These are phyloP conservation scores for Xerocomellus intermedius DNA, from an alignment of 768 basidiomycete species.

Conservation along the genomic window DNA sequence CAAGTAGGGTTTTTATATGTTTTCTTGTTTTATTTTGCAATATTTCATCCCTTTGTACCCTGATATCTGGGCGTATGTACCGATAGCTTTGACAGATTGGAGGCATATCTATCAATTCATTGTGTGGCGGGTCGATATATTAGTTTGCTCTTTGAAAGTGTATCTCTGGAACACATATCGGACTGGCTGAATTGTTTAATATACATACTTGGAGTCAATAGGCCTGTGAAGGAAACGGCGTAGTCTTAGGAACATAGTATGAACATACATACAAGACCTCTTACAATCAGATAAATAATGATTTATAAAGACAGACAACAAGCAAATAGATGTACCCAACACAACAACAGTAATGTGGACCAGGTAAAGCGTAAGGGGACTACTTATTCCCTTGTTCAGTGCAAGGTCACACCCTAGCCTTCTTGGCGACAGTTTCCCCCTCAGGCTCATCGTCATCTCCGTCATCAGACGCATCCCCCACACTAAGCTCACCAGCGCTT, in stretches of 20 bases:
- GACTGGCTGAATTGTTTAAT: neutral
- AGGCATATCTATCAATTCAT: neutral
- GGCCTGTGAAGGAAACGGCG: neutral
- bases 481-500: slow-evolving; percentile 21
- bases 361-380: neutral
- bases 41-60: too few relatives aligned
- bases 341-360: neutral
- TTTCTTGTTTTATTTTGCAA: too few relatives aligned
- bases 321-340: neutral
- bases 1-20: neutral
- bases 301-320: slow-evolving; percentile 14
- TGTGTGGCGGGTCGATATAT: neutral
- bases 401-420: slow-evolving; percentile 24
- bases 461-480: slow-evolving; percentile 7
- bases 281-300: slow-evolving; percentile 9
- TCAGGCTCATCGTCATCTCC: slow-evolving; percentile 7
- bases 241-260: neutral
- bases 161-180: neutral
- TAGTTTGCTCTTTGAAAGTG: neutral
- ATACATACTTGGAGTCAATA: neutral
- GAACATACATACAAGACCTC: neutral
- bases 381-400: neutral
- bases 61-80: neutral
- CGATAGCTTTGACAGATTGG: neutral
- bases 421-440: slow-evolving; percentile 18